Percentiles rank a stretch among this genome's conserved stretches.
Evolutionary conservation across 2,329 filamentous ascomycete species (phyloP).

Genomic region (Diaporthe destruens): DNA sequence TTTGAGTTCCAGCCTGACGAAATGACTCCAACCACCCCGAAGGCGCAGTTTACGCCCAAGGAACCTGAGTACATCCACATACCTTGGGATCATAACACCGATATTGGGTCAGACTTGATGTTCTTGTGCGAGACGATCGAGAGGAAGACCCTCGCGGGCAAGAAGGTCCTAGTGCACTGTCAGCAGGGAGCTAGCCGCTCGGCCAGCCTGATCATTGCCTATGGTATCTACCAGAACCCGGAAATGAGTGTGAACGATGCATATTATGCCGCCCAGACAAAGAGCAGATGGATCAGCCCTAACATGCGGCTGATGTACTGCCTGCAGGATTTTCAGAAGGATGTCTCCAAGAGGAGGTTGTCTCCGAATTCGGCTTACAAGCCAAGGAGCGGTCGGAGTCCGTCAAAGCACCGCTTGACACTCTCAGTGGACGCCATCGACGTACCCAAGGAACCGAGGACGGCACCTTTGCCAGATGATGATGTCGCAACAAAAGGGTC

Average conservation of each 20-base stretch:
- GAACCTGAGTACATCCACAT: slow-evolving; percentile 88
- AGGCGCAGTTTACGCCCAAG: slow-evolving; percentile 60
- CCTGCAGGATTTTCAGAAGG: slow-evolving; percentile 82
- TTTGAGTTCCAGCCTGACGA: slow-evolving; percentile 67
- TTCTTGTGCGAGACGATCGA: slow-evolving; percentile 82
- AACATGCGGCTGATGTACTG: slow-evolving; percentile 96
- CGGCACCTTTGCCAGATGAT: slow-evolving; percentile 70
- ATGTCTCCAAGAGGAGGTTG: slow-evolving; percentile 65
- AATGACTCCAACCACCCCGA: slow-evolving; percentile 69
- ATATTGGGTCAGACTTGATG: slow-evolving; percentile 83
- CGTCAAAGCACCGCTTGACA: slow-evolving; percentile 71
- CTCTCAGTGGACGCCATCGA: slow-evolving; percentile 71
- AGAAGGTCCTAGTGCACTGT: slow-evolving; percentile 85
- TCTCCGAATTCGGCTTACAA: slow-evolving; percentile 61
- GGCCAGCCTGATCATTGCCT: slow-evolving; percentile 87
- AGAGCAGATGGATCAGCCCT: slow-evolving; percentile 88
- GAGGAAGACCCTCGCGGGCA: slow-evolving; percentile 76
- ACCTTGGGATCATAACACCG: slow-evolving; percentile 89
- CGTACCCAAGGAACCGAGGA: slow-evolving; percentile 68
- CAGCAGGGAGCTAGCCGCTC: slow-evolving; percentile 89
- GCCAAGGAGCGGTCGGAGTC: slow-evolving; percentile 64
- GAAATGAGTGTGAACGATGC: slow-evolving; percentile 84
- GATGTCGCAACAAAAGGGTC: slow-evolving; percentile 57
- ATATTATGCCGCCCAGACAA: slow-evolving; percentile 83
- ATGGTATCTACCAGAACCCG: slow-evolving; percentile 84